Percentiles rank a stretch among this genome's conserved stretches.
These are phyloP conservation scores for Solanum arcanum DNA, from an alignment of 257 asterid species.

Conservation along the genomic window DNA sequence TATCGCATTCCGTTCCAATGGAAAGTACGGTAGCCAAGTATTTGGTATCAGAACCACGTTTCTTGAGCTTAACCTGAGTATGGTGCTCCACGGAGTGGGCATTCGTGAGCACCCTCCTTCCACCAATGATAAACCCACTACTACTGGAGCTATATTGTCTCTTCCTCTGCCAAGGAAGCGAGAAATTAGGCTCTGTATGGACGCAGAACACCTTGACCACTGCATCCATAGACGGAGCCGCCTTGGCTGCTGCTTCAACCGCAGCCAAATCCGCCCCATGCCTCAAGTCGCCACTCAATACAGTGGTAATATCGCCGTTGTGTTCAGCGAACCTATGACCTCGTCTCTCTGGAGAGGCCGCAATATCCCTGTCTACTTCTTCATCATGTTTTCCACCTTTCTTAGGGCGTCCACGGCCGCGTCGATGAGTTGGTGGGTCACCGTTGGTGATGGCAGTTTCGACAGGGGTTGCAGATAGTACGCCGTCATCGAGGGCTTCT, in stretches of 20 bases:
- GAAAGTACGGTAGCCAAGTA: conserved; percentile 16
- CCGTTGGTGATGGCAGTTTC: background rate
- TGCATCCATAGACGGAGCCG: conserved; percentile 9
- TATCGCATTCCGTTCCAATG: conserved; percentile 15
- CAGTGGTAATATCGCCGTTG: background rate
- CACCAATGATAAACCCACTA: conserved; percentile 12
- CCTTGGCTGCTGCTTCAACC: background rate
- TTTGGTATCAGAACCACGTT: conserved; percentile 19
- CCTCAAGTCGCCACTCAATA: background rate
- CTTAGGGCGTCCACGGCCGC: conserved; percentile 1
- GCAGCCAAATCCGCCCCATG: background rate
- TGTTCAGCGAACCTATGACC: background rate
- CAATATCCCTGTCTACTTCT: background rate
- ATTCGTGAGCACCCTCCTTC: conserved; percentile 11
- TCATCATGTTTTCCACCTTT: background rate
- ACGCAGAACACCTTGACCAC: conserved; percentile 20
- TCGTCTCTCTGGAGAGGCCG: conserved; percentile 3
- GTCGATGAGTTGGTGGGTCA: background rate
- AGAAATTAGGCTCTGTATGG: conserved; percentile 13
- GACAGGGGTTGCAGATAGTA: background rate
- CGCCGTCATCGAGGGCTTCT: background rate
- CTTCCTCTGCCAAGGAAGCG: conserved; percentile 17
- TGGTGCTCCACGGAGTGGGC: conserved; percentile 20
- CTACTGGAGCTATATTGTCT: conserved; percentile 16
- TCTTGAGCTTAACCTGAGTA: conserved; percentile 18